These are phyloP conservation scores for Pleurotus pulmonarius DNA, from an alignment of 768 basidiomycete species.

Conservation along the genomic window DNA sequence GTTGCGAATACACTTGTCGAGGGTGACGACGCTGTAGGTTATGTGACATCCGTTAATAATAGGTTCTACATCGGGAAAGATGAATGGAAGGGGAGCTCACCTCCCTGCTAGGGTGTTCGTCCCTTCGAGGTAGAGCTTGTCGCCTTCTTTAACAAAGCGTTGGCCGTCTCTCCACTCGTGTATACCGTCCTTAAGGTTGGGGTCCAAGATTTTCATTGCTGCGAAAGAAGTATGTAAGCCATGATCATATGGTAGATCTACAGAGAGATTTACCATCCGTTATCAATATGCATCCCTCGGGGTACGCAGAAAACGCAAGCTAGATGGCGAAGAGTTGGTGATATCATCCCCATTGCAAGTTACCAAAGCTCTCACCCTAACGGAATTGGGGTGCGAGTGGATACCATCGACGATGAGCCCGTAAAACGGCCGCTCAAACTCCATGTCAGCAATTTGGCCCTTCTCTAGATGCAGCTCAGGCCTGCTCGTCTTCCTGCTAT, in stretches of 20 bases:
- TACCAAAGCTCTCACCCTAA: constrained; percentile 51
- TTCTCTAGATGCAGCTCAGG: constrained; percentile 42
- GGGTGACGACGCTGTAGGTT: constrained; percentile 61
- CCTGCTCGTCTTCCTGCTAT: constrained; percentile 23
- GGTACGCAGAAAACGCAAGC: constrained; percentile 81
- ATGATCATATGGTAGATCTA: background rate
- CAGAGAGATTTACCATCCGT: constrained; percentile 66
- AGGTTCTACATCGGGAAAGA: background rate
- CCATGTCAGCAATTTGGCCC: constrained; percentile 48
- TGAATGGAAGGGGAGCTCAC: constrained; percentile 31
- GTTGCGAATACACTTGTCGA: constrained; percentile 85
- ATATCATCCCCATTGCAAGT: no score
- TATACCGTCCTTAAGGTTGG: constrained; percentile 75
- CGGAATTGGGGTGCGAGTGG: constrained; percentile 88
- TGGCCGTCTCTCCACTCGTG: constrained; percentile 88
- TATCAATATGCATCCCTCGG: constrained; percentile 83
- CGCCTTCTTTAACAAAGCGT: constrained; percentile 76
- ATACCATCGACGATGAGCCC: constrained; percentile 90
- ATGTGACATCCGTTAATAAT: background rate
- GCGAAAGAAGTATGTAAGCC: constrained; percentile 1
- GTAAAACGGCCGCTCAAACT: constrained; percentile 72
- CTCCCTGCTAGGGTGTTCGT: constrained; percentile 88
- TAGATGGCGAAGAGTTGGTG: constrained; percentile 21
- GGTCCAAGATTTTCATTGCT: constrained; percentile 89
- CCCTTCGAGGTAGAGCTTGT: constrained; percentile 77